Conservation (phyloP, 306 rosid species). For the Cucurbita argyrosperma region DNA sequence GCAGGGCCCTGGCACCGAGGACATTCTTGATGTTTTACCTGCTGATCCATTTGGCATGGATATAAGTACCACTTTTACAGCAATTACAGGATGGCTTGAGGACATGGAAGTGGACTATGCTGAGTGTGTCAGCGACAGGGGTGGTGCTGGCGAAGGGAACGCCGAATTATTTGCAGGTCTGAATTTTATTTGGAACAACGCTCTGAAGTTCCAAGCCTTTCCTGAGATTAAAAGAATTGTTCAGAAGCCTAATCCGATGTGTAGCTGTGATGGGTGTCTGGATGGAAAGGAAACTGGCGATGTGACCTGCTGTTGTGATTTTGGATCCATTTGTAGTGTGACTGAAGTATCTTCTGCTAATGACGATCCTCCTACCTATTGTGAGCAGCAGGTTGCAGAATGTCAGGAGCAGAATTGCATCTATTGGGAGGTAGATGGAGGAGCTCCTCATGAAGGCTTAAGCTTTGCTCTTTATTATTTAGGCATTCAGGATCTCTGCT, state of each 20-base stretch:
- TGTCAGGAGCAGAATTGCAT: conserved; percentile 1
- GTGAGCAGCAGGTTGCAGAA: conserved; percentile 13
- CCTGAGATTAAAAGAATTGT: conserved; percentile 19
- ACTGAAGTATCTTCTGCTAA: background rate
- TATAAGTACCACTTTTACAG: conserved; percentile 50
- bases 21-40: conserved; percentile 78
- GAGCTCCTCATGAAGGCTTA: conserved; percentile 38
- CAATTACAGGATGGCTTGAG: conserved; percentile 74
- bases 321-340: conserved; percentile 22
- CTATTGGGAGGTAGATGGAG: conserved; percentile 18
- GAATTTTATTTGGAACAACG: conserved; percentile 50
- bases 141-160: conserved; percentile 21
- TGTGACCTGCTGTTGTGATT: conserved; percentile 14
- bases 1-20: conserved; percentile 45
- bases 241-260: conserved; percentile 7
- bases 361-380: background rate
- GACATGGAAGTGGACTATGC: conserved; percentile 57
- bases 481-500: conserved; percentile 55
- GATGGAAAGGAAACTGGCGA: conserved; percentile 17
- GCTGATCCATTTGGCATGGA: conserved; percentile 88
- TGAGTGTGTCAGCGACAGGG: conserved; percentile 30
- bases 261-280: conserved; percentile 21
- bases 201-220: conserved; percentile 41
- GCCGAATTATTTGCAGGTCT: conserved; percentile 45
- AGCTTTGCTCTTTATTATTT: conserved; percentile 38